Conservation (phyloP, 2,329 filamentous ascomycete genomes). For the Pseudogymnoascus sp. region DNA sequence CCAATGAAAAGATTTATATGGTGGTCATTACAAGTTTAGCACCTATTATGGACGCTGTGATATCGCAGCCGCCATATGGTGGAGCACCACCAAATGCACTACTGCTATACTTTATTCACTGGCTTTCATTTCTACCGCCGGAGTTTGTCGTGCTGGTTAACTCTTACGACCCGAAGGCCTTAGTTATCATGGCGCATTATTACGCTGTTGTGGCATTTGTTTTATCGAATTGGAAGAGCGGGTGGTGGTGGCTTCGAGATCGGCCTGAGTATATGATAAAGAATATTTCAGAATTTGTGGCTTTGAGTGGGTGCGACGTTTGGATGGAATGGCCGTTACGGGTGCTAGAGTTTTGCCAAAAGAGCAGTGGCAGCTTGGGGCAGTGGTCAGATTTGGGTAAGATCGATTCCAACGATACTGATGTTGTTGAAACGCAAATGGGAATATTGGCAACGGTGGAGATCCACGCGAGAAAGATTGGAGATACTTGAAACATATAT, state of each 20-base stretch:
- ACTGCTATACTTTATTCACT: conserved; percentile 16
- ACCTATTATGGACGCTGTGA: background rate
- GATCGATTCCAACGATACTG: background rate
- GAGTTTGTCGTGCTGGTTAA: conserved; percentile 15
- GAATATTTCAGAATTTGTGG: conserved; percentile 15
- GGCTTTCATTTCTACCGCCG: conserved; percentile 17
- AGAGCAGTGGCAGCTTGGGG: background rate
- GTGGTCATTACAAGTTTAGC: background rate
- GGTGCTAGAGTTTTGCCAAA: background rate
- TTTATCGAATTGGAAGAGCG: conserved; percentile 12
- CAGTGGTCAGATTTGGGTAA: background rate
- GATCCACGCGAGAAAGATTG: background rate
- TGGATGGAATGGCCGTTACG: conserved; percentile 19
- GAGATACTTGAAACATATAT: too few relatives aligned
- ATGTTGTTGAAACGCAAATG: background rate
- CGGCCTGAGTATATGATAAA: conserved; percentile 20
- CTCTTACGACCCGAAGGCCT: conserved; percentile 15
- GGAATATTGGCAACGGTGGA: background rate
- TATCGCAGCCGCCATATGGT: background rate
- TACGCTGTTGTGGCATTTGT: conserved; percentile 17
- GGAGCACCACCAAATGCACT: conserved; percentile 13
- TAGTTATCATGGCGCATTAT: conserved; percentile 18
- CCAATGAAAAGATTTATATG: background rate
- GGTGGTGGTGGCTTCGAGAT: conserved; percentile 20
- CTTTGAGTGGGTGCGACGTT: conserved; percentile 4